These are phyloP conservation scores for Wallacemonas sp. DNA, from an alignment of 208 protist genomes.

Conservation along the genomic window DNA sequence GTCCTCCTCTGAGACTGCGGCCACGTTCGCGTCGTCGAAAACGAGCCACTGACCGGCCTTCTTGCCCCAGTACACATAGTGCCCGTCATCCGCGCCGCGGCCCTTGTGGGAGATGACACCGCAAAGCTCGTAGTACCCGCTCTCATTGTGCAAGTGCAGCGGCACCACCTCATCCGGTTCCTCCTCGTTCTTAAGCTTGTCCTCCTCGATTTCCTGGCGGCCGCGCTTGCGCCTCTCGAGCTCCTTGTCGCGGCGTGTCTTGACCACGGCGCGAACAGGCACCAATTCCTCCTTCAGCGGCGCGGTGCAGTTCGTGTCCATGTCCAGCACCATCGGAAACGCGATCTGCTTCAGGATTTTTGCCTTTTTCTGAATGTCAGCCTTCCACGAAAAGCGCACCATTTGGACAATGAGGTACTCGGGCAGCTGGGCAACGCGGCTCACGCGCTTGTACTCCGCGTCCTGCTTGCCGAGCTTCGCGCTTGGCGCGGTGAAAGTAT, in stretches of 20 bases:
- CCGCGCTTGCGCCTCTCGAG: slow-evolving; percentile 42
- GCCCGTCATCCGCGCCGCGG: slow-evolving; percentile 82
- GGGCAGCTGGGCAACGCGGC: slow-evolving; percentile 61
- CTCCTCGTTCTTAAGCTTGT: slow-evolving; percentile 11
- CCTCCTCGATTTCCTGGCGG: slow-evolving; percentile 22
- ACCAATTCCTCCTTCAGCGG: slow-evolving; percentile 44
- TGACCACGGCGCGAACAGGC: slow-evolving; percentile 41
- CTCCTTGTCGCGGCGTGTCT: slow-evolving; percentile 60
- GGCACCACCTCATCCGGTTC: slow-evolving; percentile 22
- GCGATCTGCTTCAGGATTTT: slow-evolving; percentile 88
- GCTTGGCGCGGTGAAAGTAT: slow-evolving; percentile 54
- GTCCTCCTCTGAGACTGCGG: slow-evolving; percentile 72
- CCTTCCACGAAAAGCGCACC: slow-evolving; percentile 89
- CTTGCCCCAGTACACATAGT: slow-evolving; percentile 94
- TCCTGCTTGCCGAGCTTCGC: slow-evolving; percentile 42
- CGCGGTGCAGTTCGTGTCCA: slow-evolving; percentile 52
- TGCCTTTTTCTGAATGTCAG: slow-evolving; percentile 79
- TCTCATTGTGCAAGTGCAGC: slow-evolving; percentile 41
- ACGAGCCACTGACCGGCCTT: slow-evolving; percentile 65
- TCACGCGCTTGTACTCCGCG: slow-evolving; percentile 52
- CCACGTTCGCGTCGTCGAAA: slow-evolving; percentile 75
- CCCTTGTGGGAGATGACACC: slow-evolving; percentile 93
- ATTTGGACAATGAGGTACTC: slow-evolving; percentile 90
- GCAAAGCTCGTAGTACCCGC: slow-evolving; percentile 90
- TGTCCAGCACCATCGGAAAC: slow-evolving; percentile 81